These are phyloP conservation scores for Ambrosiella cleistominuta DNA, from an alignment of 2,329 filamentous ascomycete species.

Conservation along the genomic window DNA sequence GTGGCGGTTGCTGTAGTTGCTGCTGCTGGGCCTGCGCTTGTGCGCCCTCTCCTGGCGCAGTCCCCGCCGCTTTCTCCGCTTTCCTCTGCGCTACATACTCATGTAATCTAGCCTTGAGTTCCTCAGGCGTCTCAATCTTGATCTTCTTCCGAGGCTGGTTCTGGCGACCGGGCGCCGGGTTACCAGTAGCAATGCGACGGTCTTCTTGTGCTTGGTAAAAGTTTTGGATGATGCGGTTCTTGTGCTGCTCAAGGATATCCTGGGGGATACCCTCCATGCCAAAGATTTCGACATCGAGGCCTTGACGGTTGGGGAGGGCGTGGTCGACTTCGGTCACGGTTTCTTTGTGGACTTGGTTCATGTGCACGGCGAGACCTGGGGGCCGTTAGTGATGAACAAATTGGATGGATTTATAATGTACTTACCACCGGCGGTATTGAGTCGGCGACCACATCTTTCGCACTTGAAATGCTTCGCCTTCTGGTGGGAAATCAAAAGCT, in stretches of 20 bases:
- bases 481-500: constrained; percentile 91
- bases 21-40: neutral
- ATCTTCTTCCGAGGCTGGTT: constrained; percentile 55
- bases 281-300: constrained; percentile 87
- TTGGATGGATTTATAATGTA: neutral
- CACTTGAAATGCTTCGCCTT: constrained; percentile 99
- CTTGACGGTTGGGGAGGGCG: constrained; percentile 69
- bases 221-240: constrained; percentile 67
- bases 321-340: constrained; percentile 77
- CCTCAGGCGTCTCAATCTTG: constrained; percentile 56
- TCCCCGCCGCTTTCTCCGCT: constrained; percentile 34
- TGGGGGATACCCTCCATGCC: constrained; percentile 94
- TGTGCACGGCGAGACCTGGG: constrained; percentile 77
- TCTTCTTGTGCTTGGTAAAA: constrained; percentile 77
- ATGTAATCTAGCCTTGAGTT: constrained; percentile 64
- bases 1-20: neutral
- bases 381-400: constrained; percentile 6
- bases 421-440: constrained; percentile 86
- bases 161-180: constrained; percentile 47
- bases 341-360: constrained; percentile 98
- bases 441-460: constrained; percentile 66
- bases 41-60: neutral
- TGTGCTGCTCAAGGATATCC: constrained; percentile 66
- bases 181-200: constrained; percentile 64
- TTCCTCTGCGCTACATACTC: constrained; percentile 56